Evolutionary conservation across 202 grass and related monocot species (phyloP).

Genomic region (Zizania palustris): DNA sequence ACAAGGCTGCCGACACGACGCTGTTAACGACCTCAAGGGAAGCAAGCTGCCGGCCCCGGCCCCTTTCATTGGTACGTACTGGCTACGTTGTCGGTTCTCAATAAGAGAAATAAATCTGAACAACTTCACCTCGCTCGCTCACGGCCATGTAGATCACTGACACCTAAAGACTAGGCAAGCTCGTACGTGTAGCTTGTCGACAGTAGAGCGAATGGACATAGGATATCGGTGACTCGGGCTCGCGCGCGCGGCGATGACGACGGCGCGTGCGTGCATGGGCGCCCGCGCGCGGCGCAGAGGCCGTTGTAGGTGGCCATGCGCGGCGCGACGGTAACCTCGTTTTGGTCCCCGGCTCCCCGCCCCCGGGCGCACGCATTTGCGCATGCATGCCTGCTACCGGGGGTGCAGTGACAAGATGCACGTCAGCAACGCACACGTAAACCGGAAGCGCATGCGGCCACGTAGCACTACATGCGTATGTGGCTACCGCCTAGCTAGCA

Average conservation of each 20-base stretch:
- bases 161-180: too few relatives aligned
- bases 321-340: constrained; percentile 22
- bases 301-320: constrained; percentile 13
- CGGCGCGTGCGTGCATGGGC: background rate
- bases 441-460: background rate
- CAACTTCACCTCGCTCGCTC: too few relatives aligned
- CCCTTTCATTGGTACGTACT: too few relatives aligned
- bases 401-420: background rate
- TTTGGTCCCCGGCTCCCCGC: constrained; percentile 40
- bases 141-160: background rate
- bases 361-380: constrained; percentile 11
- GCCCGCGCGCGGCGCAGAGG: background rate
- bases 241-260: too few relatives aligned
- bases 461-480: background rate
- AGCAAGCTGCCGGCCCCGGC: background rate
- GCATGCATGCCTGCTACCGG: background rate
- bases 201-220: too few relatives aligned
- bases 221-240: too few relatives aligned
- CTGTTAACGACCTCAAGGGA: constrained; percentile 14
- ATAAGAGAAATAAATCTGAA: too few relatives aligned
- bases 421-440: constrained; percentile 9
- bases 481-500: too few relatives aligned
- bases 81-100: background rate
- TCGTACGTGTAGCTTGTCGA: too few relatives aligned
- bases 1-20: constrained; percentile 35